These are phyloP conservation scores for Hemerocallis citrina DNA, from an alignment of 106 monocot genomes.

Conservation along the genomic window DNA sequence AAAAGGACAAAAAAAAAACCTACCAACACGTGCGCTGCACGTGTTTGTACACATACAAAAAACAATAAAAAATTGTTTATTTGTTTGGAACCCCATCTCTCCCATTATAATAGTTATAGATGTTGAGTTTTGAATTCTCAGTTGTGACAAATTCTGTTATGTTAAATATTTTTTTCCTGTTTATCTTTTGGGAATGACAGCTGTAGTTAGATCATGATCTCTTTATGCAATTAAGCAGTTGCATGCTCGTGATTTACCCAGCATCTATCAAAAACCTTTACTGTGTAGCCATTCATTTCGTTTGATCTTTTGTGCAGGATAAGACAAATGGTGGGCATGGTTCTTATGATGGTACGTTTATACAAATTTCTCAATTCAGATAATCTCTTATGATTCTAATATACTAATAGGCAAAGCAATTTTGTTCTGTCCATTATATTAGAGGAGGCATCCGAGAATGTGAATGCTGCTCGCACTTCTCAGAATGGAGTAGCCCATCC, in stretches of 20 bases:
- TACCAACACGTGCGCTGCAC: too few species aligned
- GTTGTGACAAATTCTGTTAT: too few species aligned
- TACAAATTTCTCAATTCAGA: neutral
- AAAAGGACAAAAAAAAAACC: too few species aligned
- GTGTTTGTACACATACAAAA: too few species aligned
- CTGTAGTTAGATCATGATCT: too few species aligned
- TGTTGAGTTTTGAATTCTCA: too few species aligned
- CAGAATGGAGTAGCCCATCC: slow-evolving; percentile 35
- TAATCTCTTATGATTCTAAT: neutral
- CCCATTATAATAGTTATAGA: too few species aligned
- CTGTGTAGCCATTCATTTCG: too few species aligned
- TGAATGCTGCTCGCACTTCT: slow-evolving; percentile 16
- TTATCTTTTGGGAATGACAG: neutral
- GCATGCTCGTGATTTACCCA: neutral
- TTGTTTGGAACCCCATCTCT: too few species aligned
- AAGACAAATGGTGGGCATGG: slow-evolving; percentile 1
- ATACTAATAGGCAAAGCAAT: neutral
- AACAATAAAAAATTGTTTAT: too few species aligned
- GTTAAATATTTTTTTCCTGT: neutral
- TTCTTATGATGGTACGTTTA: slow-evolving; percentile 12
- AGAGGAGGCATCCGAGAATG: slow-evolving; percentile 22
- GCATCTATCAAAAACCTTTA: neutral
- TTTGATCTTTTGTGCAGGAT: slow-evolving; percentile 5
- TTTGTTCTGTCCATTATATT: neutral
- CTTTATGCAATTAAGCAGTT: neutral